A percentile compares a stretch with the other conserved stretches of the same genome.
Conservation (phyloP, 1,284 basidiomycete species). For the Trichosporon asahii region DNA sequence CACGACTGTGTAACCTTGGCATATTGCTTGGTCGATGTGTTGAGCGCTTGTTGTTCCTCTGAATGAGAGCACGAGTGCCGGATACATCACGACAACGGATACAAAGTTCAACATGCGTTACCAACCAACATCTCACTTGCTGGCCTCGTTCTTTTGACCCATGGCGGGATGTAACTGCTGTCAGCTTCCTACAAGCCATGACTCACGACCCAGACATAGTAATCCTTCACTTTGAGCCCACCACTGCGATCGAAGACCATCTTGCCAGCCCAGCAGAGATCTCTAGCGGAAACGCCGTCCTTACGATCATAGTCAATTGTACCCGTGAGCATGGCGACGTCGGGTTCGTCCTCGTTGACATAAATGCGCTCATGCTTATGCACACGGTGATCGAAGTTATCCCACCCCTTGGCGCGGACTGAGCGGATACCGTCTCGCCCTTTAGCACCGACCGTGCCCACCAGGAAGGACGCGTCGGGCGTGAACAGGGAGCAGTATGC, state of each 20-base stretch:
- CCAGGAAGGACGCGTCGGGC: neutral
- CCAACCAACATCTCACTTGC: neutral
- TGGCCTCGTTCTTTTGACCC: neutral
- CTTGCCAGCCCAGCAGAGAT: constrained; percentile 1
- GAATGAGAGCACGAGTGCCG: no score
- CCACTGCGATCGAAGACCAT: neutral
- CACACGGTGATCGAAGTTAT: neutral
- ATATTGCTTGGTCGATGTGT: no score
- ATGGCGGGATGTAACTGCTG: neutral
- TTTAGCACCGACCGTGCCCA: neutral
- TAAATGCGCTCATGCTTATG: constrained; percentile 7
- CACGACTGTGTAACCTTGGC: neutral
- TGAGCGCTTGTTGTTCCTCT: no score
- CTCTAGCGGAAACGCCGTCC: neutral
- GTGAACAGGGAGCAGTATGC: constrained; percentile 1
- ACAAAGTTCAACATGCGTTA: neutral
- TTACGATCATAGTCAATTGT: constrained; percentile 13
- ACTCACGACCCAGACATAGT: constrained; percentile 16
- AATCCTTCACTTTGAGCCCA: constrained; percentile 5
- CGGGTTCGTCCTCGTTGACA: neutral
- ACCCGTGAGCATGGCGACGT: neutral
- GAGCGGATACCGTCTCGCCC: neutral
- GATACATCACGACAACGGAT: no score
- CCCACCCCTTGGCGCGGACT: neutral
- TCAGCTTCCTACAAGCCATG: neutral